phyloP scores from a whole-genome alignment of 495 filamentous ascomycete genomes.

The Neurospora africana region DNA sequence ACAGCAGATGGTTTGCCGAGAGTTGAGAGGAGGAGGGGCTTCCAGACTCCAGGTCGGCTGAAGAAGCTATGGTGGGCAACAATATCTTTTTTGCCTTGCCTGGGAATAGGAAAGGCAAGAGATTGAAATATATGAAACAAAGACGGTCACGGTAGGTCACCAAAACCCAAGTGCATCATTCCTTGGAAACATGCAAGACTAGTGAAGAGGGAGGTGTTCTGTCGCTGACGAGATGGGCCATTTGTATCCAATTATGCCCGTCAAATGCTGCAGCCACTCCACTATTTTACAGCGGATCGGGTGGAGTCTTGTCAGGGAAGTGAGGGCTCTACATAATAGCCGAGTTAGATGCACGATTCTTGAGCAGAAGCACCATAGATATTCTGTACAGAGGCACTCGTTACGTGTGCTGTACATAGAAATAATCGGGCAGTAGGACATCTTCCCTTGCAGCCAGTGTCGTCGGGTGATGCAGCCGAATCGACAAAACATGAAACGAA shows the following conservation, averaged over 20 bases:
- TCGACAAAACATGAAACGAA: neutral
- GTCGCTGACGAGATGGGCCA: neutral
- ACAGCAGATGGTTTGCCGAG: conserved; percentile 12
- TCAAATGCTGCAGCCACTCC: neutral
- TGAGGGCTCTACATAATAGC: neutral
- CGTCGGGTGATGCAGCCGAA: neutral
- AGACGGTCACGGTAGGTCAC: neutral
- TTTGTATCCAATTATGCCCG: neutral
- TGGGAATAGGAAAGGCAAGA: neutral
- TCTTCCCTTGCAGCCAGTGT: neutral
- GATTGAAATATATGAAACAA: neutral
- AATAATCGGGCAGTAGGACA: too few species aligned
- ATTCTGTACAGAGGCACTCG: neutral
- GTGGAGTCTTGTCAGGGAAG: neutral
- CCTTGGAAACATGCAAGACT: neutral
- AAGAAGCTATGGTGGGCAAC: conserved; percentile 27
- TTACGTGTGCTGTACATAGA: too few species aligned
- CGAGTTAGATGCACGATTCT: neutral
- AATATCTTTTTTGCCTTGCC: conserved; percentile 7
- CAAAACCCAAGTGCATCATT: neutral
- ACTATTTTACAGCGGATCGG: neutral
- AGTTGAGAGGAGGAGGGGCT: conserved; percentile 30
- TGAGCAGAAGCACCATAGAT: neutral
- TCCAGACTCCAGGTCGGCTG: conserved; percentile 8
- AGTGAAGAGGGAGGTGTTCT: neutral